Conservation (phyloP, 768 basidiomycete genomes). For the Amanita jacksonii region DNA sequence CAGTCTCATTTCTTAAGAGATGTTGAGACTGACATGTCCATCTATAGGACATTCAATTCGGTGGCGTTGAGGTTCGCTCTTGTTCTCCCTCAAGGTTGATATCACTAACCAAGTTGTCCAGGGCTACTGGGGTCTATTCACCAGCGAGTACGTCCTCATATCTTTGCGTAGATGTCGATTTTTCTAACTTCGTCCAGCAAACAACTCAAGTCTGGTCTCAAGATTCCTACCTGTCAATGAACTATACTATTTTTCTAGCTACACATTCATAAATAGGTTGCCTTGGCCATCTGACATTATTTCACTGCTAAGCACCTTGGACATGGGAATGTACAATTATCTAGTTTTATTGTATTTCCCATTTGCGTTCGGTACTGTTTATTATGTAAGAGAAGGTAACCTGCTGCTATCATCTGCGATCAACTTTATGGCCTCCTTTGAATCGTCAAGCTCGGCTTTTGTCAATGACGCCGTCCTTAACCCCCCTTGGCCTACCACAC, state of each 20-base stretch:
- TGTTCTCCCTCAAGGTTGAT: background rate
- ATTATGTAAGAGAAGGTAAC: conserved; percentile 6
- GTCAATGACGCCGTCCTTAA: conserved; percentile 37
- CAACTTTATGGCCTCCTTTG: conserved; percentile 40
- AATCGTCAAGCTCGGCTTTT: conserved; percentile 41
- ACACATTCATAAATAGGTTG: too few relatives aligned
- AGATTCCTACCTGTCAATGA: conserved; percentile 47
- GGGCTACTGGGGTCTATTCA: conserved; percentile 42
- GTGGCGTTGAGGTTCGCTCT: conserved; percentile 60
- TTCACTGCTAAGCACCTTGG: too few relatives aligned
- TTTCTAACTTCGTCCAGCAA: conserved; percentile 31
- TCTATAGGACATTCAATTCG: conserved; percentile 45
- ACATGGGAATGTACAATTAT: too few relatives aligned
- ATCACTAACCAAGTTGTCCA: conserved; percentile 7
- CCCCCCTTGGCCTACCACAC: conserved; percentile 77
- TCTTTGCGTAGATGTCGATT: background rate
- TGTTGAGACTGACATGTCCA: background rate
- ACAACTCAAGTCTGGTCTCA: conserved; percentile 62
- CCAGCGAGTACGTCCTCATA: conserved; percentile 27
- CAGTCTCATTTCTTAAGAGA: background rate
- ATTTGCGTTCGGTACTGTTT: too few relatives aligned
- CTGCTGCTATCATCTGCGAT: background rate
- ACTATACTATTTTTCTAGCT: too few relatives aligned
- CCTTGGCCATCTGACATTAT: too few relatives aligned
- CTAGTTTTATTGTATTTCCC: background rate